Evolutionary conservation across 306 rosid species (phyloP).

Genomic region (Vigna mungo): DNA sequence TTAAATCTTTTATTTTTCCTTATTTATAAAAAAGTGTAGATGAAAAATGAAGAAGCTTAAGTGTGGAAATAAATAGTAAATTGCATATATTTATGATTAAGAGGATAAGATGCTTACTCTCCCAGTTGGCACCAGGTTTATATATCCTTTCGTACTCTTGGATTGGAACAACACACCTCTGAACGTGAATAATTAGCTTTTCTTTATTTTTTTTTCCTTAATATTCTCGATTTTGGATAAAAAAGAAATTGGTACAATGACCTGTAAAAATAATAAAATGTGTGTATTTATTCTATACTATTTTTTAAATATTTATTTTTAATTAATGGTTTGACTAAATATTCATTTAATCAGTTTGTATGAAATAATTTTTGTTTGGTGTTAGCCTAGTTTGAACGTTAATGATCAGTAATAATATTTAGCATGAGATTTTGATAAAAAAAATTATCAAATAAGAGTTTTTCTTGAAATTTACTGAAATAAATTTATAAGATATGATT

Average conservation of each 20-base stretch:
- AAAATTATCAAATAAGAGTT: not conserved
- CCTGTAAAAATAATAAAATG: not conserved
- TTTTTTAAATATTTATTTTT: not conserved
- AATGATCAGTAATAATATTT: no score
- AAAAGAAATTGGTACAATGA: no score
- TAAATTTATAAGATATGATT: not conserved
- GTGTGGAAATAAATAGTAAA: not conserved
- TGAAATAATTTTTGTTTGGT: not conserved
- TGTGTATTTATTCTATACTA: not conserved
- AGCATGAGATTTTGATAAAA: no score
- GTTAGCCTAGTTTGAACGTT: no score
- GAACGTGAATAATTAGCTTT: not conserved
- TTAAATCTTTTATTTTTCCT: not conserved
- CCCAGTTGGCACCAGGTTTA: not conserved
- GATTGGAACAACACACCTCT: not conserved
- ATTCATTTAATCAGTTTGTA: not conserved
- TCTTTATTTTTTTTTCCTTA: not conserved
- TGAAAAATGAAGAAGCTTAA: not conserved
- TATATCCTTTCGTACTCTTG: no score
- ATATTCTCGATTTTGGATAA: not conserved
- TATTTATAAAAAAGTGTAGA: no score
- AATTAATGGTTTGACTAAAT: not conserved
- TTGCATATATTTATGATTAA: not conserved
- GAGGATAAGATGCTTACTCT: conserved; percentile 29
- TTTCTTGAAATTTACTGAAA: not conserved